These are phyloP conservation scores for Solanum phureja DNA, from an alignment of 257 asterid species.

Conservation along the genomic window DNA sequence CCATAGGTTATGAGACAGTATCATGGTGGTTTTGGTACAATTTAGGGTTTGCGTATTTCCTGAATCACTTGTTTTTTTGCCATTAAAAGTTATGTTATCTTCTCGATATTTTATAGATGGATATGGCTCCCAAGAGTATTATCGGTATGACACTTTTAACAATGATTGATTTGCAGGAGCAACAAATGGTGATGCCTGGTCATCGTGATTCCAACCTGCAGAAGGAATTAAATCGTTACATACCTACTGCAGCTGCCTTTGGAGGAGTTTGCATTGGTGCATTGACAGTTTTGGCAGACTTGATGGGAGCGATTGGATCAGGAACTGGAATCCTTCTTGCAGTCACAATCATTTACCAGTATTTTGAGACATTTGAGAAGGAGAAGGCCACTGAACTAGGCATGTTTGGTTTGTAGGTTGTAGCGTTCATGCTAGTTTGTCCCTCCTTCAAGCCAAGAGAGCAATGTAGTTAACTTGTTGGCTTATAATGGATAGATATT, in stretches of 20 bases:
- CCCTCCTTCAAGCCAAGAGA: not conserved
- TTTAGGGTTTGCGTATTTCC: not conserved
- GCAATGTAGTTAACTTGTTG: not conserved
- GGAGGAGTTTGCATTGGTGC: conserved; percentile 80
- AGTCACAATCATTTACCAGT: conserved; percentile 61
- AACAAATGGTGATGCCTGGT: conserved; percentile 85
- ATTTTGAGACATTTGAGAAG: conserved; percentile 70
- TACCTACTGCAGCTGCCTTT: conserved; percentile 70
- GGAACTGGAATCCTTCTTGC: conserved; percentile 72
- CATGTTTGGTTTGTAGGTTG: conserved; percentile 50
- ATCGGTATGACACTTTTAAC: not conserved
- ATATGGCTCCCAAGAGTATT: not conserved
- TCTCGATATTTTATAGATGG: not conserved
- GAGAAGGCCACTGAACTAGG: conserved; percentile 73
- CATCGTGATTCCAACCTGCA: conserved; percentile 59
- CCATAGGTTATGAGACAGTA: not conserved
- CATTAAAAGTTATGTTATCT: not conserved
- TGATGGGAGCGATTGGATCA: conserved; percentile 74
- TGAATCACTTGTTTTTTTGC: not conserved
- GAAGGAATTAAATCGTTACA: conserved; percentile 58
- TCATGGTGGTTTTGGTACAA: not conserved
- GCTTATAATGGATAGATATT: not conserved
- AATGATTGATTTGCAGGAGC: conserved; percentile 39
- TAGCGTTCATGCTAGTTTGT: not conserved
- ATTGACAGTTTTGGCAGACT: conserved; percentile 56